Base-by-base conservation (phyloP, 2,329 filamentous ascomycete species). In the Phialophora macrospora region DNA sequence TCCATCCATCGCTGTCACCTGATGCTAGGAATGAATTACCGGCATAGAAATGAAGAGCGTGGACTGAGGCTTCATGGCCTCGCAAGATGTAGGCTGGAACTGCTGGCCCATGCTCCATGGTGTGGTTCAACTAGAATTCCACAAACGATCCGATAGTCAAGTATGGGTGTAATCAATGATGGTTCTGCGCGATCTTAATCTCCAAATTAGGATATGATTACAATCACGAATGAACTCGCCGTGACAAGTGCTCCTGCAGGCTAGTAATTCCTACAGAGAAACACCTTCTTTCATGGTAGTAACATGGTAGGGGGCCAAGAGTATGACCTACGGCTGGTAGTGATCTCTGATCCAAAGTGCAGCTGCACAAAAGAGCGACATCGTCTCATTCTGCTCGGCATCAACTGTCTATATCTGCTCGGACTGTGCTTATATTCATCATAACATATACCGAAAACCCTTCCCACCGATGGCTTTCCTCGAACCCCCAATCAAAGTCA, bases 1-100 rank as follows among this genome's bases (percentile, higher is more conserved):
- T 83, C 84, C 90, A 97, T 65, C 95, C 95, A 49, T 97, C 91
- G 8, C 92, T 91, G 78, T 99, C 95, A 41, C 91, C 94, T 0
- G 92, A 95, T 12, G 92, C 81, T 5, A 99, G 87, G 38, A 91
- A 89, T 64, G 86, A 83, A 75, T 97, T 97, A 48, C 80, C 77
- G 60, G 86, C 84, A 71, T 92, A 82, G 75, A 98, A 94, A 60
- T 85, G 80, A 3, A 93, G 83, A 22, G 87, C 86, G 75, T 97
- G 93, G 55, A 97, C 88, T 70, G 92, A 88, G 0, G 90, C 84
- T 62, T 86, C 85, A 80, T 98, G 95, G 60, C 95, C 95, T 69
- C 95, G 90, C 44, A 99, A 85, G 65, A 98, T 87, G 75, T 90
- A 90, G 54, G 79, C 78, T 58, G 87, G 87, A 60, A 85, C 85